Conservation (phyloP, 768 basidiomycete species). For the Lactarius sanguifluus region DNA sequence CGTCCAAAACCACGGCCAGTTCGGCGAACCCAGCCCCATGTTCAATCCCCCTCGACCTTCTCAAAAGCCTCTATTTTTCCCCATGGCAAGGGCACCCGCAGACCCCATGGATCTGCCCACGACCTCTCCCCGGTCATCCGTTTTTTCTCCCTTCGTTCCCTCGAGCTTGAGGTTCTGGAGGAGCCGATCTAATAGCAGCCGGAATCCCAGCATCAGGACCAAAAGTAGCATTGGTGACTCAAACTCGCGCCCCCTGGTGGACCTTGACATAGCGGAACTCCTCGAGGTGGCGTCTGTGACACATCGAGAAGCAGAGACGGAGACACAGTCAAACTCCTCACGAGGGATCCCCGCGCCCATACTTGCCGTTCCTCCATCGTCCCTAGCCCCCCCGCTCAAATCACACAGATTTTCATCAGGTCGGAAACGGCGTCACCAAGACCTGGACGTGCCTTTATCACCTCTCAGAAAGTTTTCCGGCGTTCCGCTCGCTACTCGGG, state of each 20-base stretch:
- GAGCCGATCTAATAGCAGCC: constrained; percentile 4
- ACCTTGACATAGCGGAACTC: constrained; percentile 29
- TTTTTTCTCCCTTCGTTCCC: constrained; percentile 13
- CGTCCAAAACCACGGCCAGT: background rate
- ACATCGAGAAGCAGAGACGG: constrained; percentile 9
- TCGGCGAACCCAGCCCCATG: background rate
- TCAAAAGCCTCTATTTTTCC: background rate
- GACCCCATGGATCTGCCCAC: constrained; percentile 7
- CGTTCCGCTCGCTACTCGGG: background rate
- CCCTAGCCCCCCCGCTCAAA: background rate
- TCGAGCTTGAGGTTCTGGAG: background rate
- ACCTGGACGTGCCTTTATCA: constrained; percentile 22
- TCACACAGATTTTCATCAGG: background rate
- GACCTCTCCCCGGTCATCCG: constrained; percentile 7
- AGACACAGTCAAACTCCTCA: background rate
- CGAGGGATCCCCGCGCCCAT: background rate
- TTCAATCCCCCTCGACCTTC: background rate
- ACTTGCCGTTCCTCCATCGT: background rate
- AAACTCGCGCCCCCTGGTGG: constrained; percentile 6
- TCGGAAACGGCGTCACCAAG: background rate
- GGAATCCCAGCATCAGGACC: constrained; percentile 7
- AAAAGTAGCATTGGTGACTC: background rate
- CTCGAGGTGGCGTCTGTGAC: constrained; percentile 22
- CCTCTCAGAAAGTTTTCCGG: constrained; percentile 18
- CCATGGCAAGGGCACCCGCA: background rate